Base-by-base conservation (phyloP, 768 basidiomycete species). In the Russula abietina region DNA sequence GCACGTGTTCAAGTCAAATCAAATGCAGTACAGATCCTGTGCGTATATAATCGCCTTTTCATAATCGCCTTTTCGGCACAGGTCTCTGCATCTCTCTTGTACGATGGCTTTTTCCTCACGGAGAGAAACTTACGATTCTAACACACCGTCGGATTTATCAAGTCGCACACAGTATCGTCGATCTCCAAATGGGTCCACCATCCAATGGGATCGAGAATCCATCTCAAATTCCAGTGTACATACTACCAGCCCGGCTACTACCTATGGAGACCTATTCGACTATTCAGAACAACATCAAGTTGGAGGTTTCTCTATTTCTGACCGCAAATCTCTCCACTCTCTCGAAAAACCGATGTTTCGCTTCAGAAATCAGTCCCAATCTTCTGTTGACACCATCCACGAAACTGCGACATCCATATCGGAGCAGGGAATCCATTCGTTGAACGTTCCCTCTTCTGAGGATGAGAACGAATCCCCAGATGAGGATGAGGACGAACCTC, bases 351-450 rank as follows among this genome's bases (percentile, higher is more conserved):
- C 36, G 2, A 12, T 4, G 36, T 36, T 36, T 36, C 36, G 12
- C 36, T 36, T 3, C 36, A 36, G 12, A 12, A 36, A 71, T 69
- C 70, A 69, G 65, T 69, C 72, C 56, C 66, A 73, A 59, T 57
- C 70, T 62, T 70, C 71, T 36, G 66, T 64, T 48, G 63, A 75
- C 55, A 28, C 49, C 3, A 75, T 83, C 0, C 84, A 87, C 4
- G 63, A 71, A 38, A 32, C 67, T 55, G 64, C n/a, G n/a, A 52
- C 77, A 68, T 65, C 76, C 71, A 67, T 73, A 62, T 70, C 71
- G 3, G 65, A 57, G 4, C 68, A n/a, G 24, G 62, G 43, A 52
- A 55, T 52, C 38, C 56, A n/a, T 33, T 36, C 57, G 28, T 62
- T 65, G 7, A 74, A 71, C 72, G 53, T 72, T 45, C 41, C 65